Evolutionary conservation across 169 alveolate genomes (phyloP), one percentile per base, ranked within the genome.

Genomic region (Blepharisma undulans): DNA sequence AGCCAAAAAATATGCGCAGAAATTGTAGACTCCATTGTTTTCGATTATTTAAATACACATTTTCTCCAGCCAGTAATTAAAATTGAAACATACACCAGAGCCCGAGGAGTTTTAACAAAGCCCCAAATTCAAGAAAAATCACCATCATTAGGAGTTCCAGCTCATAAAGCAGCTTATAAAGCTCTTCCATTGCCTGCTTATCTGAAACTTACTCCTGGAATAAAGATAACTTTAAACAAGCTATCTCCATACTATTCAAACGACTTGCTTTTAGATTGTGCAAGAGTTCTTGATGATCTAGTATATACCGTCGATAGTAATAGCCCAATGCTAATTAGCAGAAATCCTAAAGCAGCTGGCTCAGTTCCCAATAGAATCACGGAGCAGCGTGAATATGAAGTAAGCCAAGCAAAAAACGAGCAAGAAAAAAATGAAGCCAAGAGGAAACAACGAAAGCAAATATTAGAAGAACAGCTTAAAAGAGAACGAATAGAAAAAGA

Each of bases 11-110:
- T 86, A 21, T 72, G 85, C 72, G 71, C 92, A 6, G 96, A 94
- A 84, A 10, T 94, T 6, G 7, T 94, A 10, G 96, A 94, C 85
- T 92, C 86, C 30, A 10, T 89, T 33, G 0, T 94, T 10, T 25
- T 48, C 32, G 79, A 30, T 30, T 72, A 77, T 22, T 87, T 94
- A 36, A 92, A 93, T 30, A 19, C 92, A 25, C 96, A 94, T 48
- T 72, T 92, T 79, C 76, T 94, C 4, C 93, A 90, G 59, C 94
- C 95, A 3, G 60, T 94, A 27, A 95, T 92, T 4, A 86, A 82
- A 7, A 82, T 89, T 72, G 92, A 91, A 25, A 87, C 81, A 5
- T 14, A 34, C 8, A 77, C 88, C 2, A 92, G 88, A 74, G 96
- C 91, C 4, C 90, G 88, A 34, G 95, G 94, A 10, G 74, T 76